A percentile compares a stretch with the other conserved stretches of the same genome.
These are phyloP conservation scores for Lentinula sp. DNA, from an alignment of 768 basidiomycete species.

Conservation along the genomic window DNA sequence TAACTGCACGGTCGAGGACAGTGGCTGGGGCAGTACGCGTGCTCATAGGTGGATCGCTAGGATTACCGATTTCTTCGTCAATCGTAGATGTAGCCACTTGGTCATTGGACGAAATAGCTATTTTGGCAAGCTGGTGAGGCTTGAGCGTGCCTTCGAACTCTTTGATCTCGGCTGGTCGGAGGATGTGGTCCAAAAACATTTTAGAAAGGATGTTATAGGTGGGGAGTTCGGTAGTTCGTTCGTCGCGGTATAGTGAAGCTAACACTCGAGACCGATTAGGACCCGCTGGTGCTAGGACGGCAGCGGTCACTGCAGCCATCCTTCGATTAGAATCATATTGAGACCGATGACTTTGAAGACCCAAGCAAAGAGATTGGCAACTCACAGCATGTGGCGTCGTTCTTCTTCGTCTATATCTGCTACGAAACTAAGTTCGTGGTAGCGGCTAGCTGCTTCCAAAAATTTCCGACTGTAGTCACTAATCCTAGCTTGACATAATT, in stretches of 20 bases:
- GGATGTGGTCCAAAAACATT: constrained; percentile 98
- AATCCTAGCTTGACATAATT: constrained; percentile 91
- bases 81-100: constrained; percentile 63
- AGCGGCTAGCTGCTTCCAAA: constrained; percentile 87
- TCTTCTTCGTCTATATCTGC: constrained; percentile 93
- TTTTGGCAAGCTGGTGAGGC: constrained; percentile 91
- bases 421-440: constrained; percentile 92
- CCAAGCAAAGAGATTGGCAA: constrained; percentile 7
- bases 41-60: constrained; percentile 51
- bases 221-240: constrained; percentile 73
- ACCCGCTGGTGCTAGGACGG: constrained; percentile 94
- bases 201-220: constrained; percentile 90
- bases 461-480: constrained; percentile 91
- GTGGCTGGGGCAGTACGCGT: constrained; percentile 90
- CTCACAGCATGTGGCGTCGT: constrained; percentile 84
- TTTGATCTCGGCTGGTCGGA: constrained; percentile 83
- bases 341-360: background rate
- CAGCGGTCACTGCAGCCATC: constrained; percentile 89
- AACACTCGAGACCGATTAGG: constrained; percentile 92
- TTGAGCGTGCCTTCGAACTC: constrained; percentile 85
- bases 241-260: constrained; percentile 90
- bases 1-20: constrained; percentile 93
- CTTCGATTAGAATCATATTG: constrained; percentile 30
- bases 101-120: constrained; percentile 80
- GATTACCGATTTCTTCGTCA: constrained; percentile 42